A percentile compares a stretch with the other conserved stretches of the same genome.
phyloP scores from a whole-genome alignment of 306 rosid genomes.

The Canavalia ensiformis region DNA sequence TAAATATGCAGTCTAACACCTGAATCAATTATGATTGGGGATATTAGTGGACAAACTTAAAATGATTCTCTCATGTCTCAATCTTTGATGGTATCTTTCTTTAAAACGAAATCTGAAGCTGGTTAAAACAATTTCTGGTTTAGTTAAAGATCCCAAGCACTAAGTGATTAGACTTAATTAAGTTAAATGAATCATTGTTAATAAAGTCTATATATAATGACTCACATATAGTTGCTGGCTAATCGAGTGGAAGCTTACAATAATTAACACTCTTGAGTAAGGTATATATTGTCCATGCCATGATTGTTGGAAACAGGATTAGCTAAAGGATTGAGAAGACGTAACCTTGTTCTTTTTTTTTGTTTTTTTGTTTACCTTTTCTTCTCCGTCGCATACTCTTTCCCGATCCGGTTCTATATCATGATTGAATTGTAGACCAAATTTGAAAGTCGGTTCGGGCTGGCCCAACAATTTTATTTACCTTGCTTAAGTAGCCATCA shows the following conservation, averaged over 20 bases:
- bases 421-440: slow-evolving; percentile 41
- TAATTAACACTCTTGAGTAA: slow-evolving; percentile 2
- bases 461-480: slow-evolving; percentile 17
- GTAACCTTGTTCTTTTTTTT: background rate
- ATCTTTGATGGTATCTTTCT: slow-evolving; percentile 38
- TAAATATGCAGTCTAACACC: background rate
- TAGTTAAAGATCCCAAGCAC: slow-evolving; percentile 5
- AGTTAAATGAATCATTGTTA: slow-evolving; percentile 35
- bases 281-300: slow-evolving; percentile 13
- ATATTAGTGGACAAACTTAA: slow-evolving; percentile 42
- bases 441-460: slow-evolving; percentile 36
- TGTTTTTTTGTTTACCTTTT: background rate
- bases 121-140: slow-evolving; percentile 21
- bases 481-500: slow-evolving; percentile 38
- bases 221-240: background rate
- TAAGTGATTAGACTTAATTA: slow-evolving; percentile 24
- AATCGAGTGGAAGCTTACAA: background rate
- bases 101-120: slow-evolving; percentile 10
- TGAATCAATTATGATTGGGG: background rate
- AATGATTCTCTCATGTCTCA: slow-evolving; percentile 31
- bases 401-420: background rate
- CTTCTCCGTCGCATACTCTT: background rate
- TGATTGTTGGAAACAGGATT: slow-evolving; percentile 26
- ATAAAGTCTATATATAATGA: slow-evolving; percentile 15
- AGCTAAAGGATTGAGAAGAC: slow-evolving; percentile 35